These are phyloP conservation scores for Epipyxis sp. DNA, from an alignment of 108 stramenopile species.

Conservation along the genomic window DNA sequence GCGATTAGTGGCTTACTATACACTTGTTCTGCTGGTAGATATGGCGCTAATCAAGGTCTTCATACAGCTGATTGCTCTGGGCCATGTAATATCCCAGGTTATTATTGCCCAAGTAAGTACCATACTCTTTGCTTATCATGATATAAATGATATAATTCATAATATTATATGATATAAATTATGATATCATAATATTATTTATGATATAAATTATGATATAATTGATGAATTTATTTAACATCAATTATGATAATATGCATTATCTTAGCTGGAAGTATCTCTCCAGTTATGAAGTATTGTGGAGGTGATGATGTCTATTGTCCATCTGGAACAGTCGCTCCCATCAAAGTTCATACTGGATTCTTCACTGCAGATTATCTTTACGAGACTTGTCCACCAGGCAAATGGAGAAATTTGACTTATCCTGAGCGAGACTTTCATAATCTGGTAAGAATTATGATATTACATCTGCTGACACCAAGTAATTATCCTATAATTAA, in stretches of 20 bases:
- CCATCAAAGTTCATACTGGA: constrained; percentile 3
- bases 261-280: not conserved
- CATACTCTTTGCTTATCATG: too few species aligned
- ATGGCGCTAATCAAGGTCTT: not conserved
- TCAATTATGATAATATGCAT: too few species aligned
- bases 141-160: too few species aligned
- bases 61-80: constrained; percentile 3
- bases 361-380: constrained; percentile 23
- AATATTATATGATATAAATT: too few species aligned
- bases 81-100: not conserved
- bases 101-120: constrained; percentile 28
- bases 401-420: constrained; percentile 18
- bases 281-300: not conserved
- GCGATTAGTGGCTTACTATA: constrained; percentile 5
- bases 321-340: not conserved
- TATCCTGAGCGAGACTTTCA: not conserved
- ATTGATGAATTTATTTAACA: too few species aligned
- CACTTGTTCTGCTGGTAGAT: constrained; percentile 1
- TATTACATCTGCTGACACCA: too few species aligned
- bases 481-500: too few species aligned
- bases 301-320: constrained; percentile 18
- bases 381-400: constrained; percentile 7
- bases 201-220: too few species aligned
- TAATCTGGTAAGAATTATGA: not conserved
- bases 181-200: too few species aligned